Percentiles rank a stretch among this genome's conserved stretches.
Evolutionary conservation across 2,329 filamentous ascomycete species (phyloP).

Genomic region (Pseudogymnoascus sp.): DNA sequence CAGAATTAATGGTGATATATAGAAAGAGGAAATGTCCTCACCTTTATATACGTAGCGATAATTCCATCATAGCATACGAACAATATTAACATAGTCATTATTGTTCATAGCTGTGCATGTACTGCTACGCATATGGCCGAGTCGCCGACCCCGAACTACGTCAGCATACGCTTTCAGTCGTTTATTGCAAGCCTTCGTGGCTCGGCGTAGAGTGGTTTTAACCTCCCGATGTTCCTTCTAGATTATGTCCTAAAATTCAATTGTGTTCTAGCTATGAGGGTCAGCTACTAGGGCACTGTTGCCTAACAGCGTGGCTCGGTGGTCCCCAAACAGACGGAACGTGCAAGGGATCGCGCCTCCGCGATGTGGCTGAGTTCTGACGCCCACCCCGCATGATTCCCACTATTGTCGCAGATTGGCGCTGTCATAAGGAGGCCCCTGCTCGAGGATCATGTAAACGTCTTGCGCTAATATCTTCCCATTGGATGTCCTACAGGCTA

Average conservation of each 20-base stretch:
- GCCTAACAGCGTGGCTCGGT: no score
- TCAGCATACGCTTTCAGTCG: no score
- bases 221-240: no score
- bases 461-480: background rate
- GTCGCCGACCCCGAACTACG: no score
- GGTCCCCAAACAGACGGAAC: background rate
- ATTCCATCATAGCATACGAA: background rate
- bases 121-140: no score
- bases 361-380: background rate
- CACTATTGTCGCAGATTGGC: background rate
- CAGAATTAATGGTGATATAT: background rate
- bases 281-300: background rate
- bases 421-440: background rate
- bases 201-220: no score
- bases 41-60: background rate
- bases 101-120: background rate
- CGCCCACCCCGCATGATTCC: no score
- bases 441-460: background rate
- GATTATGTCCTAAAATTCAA: background rate
- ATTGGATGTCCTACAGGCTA: background rate
- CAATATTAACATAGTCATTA: no score
- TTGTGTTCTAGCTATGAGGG: background rate
- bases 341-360: background rate
- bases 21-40: background rate
- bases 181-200: no score